Conservation (phyloP, 805 yeast species). For the Pichia nanzhaoensis region DNA sequence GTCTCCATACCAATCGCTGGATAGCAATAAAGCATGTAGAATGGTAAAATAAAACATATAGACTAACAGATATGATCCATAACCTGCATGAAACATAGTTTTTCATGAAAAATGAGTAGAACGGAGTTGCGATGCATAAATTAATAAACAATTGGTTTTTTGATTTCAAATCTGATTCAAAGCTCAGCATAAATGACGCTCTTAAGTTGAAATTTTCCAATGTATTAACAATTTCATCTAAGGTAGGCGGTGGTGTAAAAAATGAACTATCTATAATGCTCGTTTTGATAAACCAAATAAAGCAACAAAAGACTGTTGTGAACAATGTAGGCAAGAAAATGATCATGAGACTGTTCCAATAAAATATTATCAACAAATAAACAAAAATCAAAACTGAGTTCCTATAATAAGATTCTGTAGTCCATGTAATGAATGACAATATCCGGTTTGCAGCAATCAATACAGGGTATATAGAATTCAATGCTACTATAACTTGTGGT, state of each 20-base stretch:
- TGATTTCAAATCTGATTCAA: slow-evolving; percentile 15
- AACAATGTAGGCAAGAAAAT: slow-evolving; percentile 35
- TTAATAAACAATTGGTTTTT: slow-evolving; percentile 13
- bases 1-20: slow-evolving; percentile 45
- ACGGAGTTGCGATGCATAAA: slow-evolving; percentile 33
- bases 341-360: slow-evolving; percentile 36
- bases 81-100: slow-evolving; percentile 29
- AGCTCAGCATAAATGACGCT: slow-evolving; percentile 32
- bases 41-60: slow-evolving; percentile 37
- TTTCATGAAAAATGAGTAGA: slow-evolving; percentile 34
- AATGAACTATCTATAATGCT: slow-evolving; percentile 30
- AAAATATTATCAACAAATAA: slow-evolving; percentile 34
- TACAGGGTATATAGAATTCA: slow-evolving; percentile 42
- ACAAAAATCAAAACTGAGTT: slow-evolving; percentile 37
- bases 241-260: slow-evolving; percentile 35
- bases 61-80: slow-evolving; percentile 31
- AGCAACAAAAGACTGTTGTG: slow-evolving; percentile 32
- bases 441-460: slow-evolving; percentile 38
- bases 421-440: slow-evolving; percentile 47
- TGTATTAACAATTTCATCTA: slow-evolving; percentile 45
- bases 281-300: slow-evolving; percentile 41
- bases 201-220: slow-evolving; percentile 40
- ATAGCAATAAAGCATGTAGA: slow-evolving; percentile 42
- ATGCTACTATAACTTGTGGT: slow-evolving; percentile 42
- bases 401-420: slow-evolving; percentile 42